Evolutionary conservation across 2,329 filamentous ascomycete genomes (phyloP).

Genomic region (Simplicillium aogashimaense): DNA sequence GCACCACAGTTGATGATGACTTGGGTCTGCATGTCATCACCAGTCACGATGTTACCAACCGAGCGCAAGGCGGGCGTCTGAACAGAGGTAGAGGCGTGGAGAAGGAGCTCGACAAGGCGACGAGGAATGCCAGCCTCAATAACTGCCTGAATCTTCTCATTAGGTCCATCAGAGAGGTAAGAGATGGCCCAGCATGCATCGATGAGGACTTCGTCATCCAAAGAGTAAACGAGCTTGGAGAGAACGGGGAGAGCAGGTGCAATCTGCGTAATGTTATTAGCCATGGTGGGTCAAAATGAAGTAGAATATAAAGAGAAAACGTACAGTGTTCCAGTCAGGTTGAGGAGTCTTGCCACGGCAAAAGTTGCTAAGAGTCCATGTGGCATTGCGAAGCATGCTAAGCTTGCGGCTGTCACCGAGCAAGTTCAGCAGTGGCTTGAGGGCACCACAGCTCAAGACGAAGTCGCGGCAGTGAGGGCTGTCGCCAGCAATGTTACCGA

Average conservation of each 20-base stretch:
- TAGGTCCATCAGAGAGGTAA: constrained; percentile 93
- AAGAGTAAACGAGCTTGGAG: constrained; percentile 93
- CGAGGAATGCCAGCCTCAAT: constrained; percentile 97
- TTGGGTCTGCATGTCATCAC: constrained; percentile 96
- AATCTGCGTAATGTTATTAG: constrained; percentile 51
- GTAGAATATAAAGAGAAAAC: constrained; percentile 22
- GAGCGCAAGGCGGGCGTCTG: constrained; percentile 95
- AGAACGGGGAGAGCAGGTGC: constrained; percentile 88
- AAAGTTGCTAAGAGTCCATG: constrained; percentile 99
- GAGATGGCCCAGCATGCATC: constrained; percentile 99
- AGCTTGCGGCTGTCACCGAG: constrained; percentile 97
- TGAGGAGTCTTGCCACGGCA: constrained; percentile 99
- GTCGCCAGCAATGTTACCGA: constrained; percentile 98
- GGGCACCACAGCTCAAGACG: constrained; percentile 80
- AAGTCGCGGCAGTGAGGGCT: constrained; percentile 97
- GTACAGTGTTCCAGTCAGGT: constrained; percentile 91
- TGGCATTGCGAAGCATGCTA: constrained; percentile 97
- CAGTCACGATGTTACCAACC: constrained; percentile 97
- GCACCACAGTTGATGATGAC: constrained; percentile 99
- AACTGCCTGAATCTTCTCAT: constrained; percentile 98
- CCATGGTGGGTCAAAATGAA: constrained; percentile 6
- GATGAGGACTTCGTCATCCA: constrained; percentile 96
- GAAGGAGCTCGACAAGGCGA: constrained; percentile 89
- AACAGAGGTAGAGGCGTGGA: constrained; percentile 96
- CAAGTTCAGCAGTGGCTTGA: constrained; percentile 80